A percentile compares a stretch with the other conserved stretches of the same genome.
These are phyloP conservation scores for Nepenthes mirabilis DNA, from an alignment of 148 eudicot species.

Conservation along the genomic window DNA sequence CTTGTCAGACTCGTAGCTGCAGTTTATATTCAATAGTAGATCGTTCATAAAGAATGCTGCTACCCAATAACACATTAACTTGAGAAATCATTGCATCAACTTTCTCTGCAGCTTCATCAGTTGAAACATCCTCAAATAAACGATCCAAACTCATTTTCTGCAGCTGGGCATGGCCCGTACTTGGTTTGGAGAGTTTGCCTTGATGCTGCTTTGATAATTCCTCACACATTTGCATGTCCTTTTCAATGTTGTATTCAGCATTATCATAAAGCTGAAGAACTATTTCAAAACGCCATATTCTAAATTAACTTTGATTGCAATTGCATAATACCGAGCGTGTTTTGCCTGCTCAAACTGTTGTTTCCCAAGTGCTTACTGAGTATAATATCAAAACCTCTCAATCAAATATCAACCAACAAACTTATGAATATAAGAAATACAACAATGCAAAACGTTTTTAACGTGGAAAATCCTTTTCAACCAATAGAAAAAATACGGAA, in stretches of 20 bases:
- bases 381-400: too few relatives aligned
- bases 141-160: constrained; percentile 47
- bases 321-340: constrained; percentile 74
- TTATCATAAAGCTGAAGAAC: constrained; percentile 62
- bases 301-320: constrained; percentile 39
- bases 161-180: constrained; percentile 23
- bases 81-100: constrained; percentile 56
- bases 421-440: too few relatives aligned
- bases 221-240: constrained; percentile 80
- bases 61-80: constrained; percentile 77
- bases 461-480: too few relatives aligned
- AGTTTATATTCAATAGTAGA: constrained; percentile 84
- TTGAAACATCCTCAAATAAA: constrained; percentile 32
- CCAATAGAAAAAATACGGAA: too few relatives aligned
- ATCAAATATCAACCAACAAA: too few relatives aligned
- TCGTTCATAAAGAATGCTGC: constrained; percentile 80
- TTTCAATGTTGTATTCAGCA: constrained; percentile 85
- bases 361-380: constrained; percentile 15
- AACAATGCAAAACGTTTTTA: too few relatives aligned
- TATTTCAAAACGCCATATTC: constrained; percentile 57
- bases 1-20: constrained; percentile 84
- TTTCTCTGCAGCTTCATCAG: constrained; percentile 39
- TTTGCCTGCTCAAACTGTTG: constrained; percentile 95
- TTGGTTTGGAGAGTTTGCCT: constrained; percentile 20
- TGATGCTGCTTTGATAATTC: constrained; percentile 32